phyloP scores from a whole-genome alignment of 2,329 filamentous ascomycete species.

The Diplodia intermedia region DNA sequence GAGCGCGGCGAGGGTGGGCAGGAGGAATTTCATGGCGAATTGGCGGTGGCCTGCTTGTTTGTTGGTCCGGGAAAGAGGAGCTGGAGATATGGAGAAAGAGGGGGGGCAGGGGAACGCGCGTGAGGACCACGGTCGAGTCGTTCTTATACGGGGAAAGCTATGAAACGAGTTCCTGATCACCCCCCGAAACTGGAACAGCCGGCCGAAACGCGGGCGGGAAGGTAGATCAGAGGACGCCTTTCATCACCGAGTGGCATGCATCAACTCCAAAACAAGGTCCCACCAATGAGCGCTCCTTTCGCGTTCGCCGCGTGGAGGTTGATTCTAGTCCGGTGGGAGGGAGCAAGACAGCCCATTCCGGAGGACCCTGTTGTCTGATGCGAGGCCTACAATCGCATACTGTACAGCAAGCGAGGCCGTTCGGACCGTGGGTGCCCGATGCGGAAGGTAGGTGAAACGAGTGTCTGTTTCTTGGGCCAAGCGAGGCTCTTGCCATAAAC shows the following conservation, averaged over 20 bases:
- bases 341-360: neutral
- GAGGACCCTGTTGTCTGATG: neutral
- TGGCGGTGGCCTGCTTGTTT: constrained; percentile 4
- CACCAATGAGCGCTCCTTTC: neutral
- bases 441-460: constrained; percentile 25
- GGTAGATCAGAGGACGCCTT: neutral
- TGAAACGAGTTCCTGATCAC: neutral
- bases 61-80: constrained; percentile 1
- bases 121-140: neutral
- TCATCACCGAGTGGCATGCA: constrained; percentile 3
- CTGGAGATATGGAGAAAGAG: constrained; percentile 18
- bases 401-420: constrained; percentile 9
- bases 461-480: neutral
- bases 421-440: constrained; percentile 6
- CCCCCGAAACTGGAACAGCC: neutral
- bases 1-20: constrained; percentile 17
- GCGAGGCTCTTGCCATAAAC: neutral
- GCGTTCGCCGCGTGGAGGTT: neutral
- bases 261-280: constrained; percentile 16
- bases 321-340: neutral
- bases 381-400: neutral
- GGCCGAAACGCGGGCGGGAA: constrained; percentile 2
- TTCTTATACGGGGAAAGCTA: neutral
- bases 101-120: constrained; percentile 2
- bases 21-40: constrained; percentile 16